Conservation (phyloP, 1,284 basidiomycete species). For the Golubevia pallescens region DNA sequence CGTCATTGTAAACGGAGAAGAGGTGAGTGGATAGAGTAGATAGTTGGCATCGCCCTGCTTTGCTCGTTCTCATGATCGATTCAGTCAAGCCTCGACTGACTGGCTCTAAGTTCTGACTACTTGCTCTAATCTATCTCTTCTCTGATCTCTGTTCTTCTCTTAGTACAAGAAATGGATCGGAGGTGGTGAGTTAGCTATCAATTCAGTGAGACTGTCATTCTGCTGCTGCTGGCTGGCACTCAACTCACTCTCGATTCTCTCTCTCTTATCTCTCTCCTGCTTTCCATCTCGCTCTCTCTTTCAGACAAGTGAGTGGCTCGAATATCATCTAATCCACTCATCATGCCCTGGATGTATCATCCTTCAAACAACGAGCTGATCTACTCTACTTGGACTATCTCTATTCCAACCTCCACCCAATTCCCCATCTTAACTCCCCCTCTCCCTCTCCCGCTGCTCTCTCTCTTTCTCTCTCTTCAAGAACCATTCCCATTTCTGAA, state of each 20-base stretch:
- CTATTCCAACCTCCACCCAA: no score
- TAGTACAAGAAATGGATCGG: constrained; percentile 62
- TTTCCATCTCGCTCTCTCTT: background rate
- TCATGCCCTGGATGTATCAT: no score
- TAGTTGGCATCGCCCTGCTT: background rate
- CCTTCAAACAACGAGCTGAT: no score
- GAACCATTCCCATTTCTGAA: constrained; percentile 64
- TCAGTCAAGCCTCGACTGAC: background rate
- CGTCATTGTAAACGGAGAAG: constrained; percentile 60
- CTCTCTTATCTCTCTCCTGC: background rate
- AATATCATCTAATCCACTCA: no score
- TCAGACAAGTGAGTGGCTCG: constrained; percentile 9
- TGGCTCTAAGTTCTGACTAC: background rate
- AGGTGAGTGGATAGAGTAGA: constrained; percentile 15
- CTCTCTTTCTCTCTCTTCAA: constrained; percentile 2
- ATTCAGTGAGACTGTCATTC: no score
- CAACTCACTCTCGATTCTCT: no score
- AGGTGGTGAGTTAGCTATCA: constrained; percentile 39
- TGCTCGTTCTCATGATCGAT: background rate
- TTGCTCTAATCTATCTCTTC: background rate
- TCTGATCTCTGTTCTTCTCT: constrained; percentile 8
- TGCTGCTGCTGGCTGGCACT: background rate
- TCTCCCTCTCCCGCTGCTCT: no score
- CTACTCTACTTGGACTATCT: no score
- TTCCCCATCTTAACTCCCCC: no score